Evolutionary conservation across 257 asterid species (phyloP), one percentile per base, ranked within the genome.

Genomic region (Craterostigma plantagineum): DNA sequence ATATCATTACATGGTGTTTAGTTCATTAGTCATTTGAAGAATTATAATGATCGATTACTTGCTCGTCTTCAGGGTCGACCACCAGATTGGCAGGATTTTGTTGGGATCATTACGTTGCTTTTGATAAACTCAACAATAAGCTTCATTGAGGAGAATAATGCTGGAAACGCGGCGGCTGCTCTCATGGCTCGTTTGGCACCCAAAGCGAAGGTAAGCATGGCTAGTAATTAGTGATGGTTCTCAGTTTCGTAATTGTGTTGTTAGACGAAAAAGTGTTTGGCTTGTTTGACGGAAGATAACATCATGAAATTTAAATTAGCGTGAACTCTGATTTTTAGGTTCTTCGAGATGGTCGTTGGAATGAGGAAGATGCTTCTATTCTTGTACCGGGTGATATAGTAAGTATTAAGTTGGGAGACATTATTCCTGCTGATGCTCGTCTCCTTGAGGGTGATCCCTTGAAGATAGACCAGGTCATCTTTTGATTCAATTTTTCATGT

Each of bases 361-460:
- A 45, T 17, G 94, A 82, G 68, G 77, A 75, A 57, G 92, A 78
- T 9, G 90, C 94, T 1, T 53, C 87, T 2, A 45, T 70, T 38
- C 75, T 81, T 13, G 94, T 81, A n/a, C 94, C 94, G 7, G 94
- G 94, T 9, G 94, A 81, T 37, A 49, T 81, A 33, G 39, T 81
- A 35, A 81, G 87, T 34, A 71, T 81, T 34, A 81, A 77, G 51
- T 58, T 81, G 42, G 94, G 94, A 8, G 94, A 77, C 54, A 81
- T 81, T 55, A 43, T 81, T 54, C 87, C 92, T 15, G 94, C 94
- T 9, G 94, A 81, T 63, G 77, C 86, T 62, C 92, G 94, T 48
- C 75, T 81, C 27, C 81, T 81, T 8, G 90, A 81, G 17, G 94
- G 94, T 9, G 94, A 81, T 54, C 77, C 94, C 2, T 54, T 81